Base-by-base conservation (phyloP, 176 grass and related monocot species). In the Bromus sterilis region DNA sequence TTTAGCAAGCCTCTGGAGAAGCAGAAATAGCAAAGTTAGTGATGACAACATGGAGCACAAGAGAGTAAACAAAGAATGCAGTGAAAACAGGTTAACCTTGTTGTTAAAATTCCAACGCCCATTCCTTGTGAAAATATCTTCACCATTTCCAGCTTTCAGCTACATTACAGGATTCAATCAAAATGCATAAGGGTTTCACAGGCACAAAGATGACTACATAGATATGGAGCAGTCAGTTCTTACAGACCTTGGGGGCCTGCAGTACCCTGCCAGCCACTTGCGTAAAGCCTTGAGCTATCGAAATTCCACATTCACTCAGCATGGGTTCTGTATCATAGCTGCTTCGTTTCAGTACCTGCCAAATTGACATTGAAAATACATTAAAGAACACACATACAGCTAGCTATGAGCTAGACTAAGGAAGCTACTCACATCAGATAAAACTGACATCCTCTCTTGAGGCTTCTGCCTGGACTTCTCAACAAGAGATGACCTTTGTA, bases 401-500 rank as follows among this genome's bases (percentile, higher is more conserved):
- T 21, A 69, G 34, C 28, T 21, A 20, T 4, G 58, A 55, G 18
- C 21, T 49, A 9, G 13, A 83, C 58, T 2, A 6, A 43, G 69
- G 1, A 57, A 24, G 33, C 5, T 21, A 86, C 68, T 78, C 43
- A 98, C 95, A 64, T 93, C 92, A 64, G 67, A 86, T 12, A 98
- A 51, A 30, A 91, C 87, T 1, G 13, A 6, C 92, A 98, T 98
- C 51, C 95, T 89, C 79, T 98, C 96, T 23, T 75, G 88, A 2
- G 96, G 96, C 36, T 98, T 98, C 66, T 98, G 96, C 81, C 96
- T 89, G 2, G 96, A 98, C 29, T 98, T 98, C 62, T 98, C 92
- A 10, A 98, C 93, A 30, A 98, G 93, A 1, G 90, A 86, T 43
- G 96, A 72, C 2, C 96, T 78, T 39, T 98, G 93, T 10, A 91